A percentile compares a stretch with the other conserved stretches of the same genome.
Evolutionary conservation across 2,329 filamentous ascomycete genomes (phyloP).

Genomic region (Penicillium olsonii): DNA sequence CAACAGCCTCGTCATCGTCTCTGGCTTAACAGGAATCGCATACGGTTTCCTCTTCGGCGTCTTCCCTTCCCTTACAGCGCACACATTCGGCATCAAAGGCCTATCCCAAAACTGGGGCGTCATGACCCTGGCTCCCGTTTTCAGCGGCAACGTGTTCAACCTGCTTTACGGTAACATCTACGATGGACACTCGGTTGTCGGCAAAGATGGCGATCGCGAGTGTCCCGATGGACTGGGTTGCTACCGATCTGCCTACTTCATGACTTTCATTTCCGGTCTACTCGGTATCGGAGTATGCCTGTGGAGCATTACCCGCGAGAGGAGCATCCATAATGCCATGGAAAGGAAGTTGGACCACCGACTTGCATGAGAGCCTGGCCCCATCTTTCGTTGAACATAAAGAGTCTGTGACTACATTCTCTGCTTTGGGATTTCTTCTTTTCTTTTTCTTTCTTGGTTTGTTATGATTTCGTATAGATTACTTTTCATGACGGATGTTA

Average conservation of each 20-base stretch:
- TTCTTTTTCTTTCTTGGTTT: not conserved
- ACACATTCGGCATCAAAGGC: conserved; percentile 86
- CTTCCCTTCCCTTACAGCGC: conserved; percentile 83
- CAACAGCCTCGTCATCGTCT: conserved; percentile 73
- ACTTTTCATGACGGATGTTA: conserved; percentile 9
- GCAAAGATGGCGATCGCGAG: conserved; percentile 67
- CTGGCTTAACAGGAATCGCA: conserved; percentile 78
- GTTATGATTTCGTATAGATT: conserved; percentile 2
- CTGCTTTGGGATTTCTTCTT: not conserved
- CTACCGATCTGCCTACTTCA: conserved; percentile 77
- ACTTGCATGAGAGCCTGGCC: conserved; percentile 32
- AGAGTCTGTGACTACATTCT: not conserved
- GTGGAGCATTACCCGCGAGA: conserved; percentile 51
- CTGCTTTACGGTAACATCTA: conserved; percentile 83
- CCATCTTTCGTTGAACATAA: too few relatives aligned
- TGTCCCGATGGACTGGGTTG: conserved; percentile 79
- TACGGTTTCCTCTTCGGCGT: conserved; percentile 96
- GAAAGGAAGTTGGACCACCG: conserved; percentile 35
- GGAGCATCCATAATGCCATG: conserved; percentile 26
- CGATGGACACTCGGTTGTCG: conserved; percentile 73
- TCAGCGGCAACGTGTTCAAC: conserved; percentile 91
- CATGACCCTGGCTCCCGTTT: conserved; percentile 85
- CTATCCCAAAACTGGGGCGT: conserved; percentile 95
- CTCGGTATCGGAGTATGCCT: conserved; percentile 69
- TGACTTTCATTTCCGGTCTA: conserved; percentile 72